Conservation (phyloP, 2,329 filamentous ascomycete species). For the Diplodia seriata region DNA sequence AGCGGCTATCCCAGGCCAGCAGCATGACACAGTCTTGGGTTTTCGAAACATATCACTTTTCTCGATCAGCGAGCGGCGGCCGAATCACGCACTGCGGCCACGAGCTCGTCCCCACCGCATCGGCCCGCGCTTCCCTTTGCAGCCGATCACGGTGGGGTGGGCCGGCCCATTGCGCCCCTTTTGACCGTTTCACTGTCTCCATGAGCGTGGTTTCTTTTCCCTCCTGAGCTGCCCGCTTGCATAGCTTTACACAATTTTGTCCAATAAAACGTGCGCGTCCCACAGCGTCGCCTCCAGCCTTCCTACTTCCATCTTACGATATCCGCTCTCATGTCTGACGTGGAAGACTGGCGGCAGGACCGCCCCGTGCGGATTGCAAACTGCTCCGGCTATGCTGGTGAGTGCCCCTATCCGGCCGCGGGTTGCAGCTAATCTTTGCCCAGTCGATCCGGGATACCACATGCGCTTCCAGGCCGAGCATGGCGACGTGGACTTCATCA, state of each 20-base stretch:
- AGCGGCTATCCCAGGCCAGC: not conserved
- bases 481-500: conserved; percentile 50
- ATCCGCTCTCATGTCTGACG: not conserved
- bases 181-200: not conserved
- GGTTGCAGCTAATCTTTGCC: not conserved
- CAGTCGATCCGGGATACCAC: conserved; percentile 49
- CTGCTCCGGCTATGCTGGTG: conserved; percentile 46
- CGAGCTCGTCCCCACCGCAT: conserved; percentile 5
- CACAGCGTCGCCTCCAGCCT: not conserved
- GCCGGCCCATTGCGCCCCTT: not conserved
- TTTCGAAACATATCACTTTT: not conserved
- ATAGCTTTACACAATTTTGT: conserved; percentile 1
- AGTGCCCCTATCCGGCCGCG: not conserved
- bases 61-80: not conserved
- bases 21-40: not conserved
- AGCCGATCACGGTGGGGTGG: not conserved
- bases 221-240: not conserved
- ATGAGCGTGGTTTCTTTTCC: not conserved
- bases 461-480: conserved; percentile 46
- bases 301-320: not conserved
- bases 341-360: conserved; percentile 37
- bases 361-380: conserved; percentile 49
- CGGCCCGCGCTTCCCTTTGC: conserved; percentile 9
- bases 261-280: conserved; percentile 7
- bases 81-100: not conserved